A percentile compares a stretch with the other conserved stretches of the same genome.
These are phyloP conservation scores for Articulospora tetracladia DNA, from an alignment of 495 filamentous ascomycete genomes.

Conservation along the genomic window DNA sequence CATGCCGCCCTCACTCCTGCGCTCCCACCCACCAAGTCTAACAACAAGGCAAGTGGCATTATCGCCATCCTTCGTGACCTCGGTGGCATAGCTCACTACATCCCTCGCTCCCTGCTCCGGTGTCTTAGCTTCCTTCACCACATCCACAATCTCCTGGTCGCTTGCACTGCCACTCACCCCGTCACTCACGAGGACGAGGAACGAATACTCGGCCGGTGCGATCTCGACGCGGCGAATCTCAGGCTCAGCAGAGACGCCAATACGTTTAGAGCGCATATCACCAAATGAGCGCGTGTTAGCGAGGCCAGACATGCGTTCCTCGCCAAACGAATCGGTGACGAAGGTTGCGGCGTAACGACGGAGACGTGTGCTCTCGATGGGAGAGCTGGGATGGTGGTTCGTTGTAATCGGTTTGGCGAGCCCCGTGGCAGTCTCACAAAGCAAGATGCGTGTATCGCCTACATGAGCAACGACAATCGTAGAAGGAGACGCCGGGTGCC, in stretches of 20 bases:
- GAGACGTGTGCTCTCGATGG: slow-evolving; percentile 75
- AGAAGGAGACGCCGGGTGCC: slow-evolving; percentile 81
- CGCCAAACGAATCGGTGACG: slow-evolving; percentile 93
- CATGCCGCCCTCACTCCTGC: slow-evolving; percentile 79
- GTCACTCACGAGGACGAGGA: slow-evolving; percentile 83
- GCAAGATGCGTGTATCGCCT: slow-evolving; percentile 85
- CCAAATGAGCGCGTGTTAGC: slow-evolving; percentile 94
- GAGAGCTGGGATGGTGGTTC: slow-evolving; percentile 86
- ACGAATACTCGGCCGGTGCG: slow-evolving; percentile 75
- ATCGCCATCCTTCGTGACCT: slow-evolving; percentile 77
- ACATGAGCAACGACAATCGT: slow-evolving; percentile 87
- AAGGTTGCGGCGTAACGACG: slow-evolving; percentile 83
- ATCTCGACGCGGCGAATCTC: slow-evolving; percentile 75
- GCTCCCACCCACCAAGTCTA: slow-evolving; percentile 91
- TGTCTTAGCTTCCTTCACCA: slow-evolving; percentile 88
- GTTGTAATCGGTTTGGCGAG: slow-evolving; percentile 74
- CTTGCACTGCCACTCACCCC: slow-evolving; percentile 76
- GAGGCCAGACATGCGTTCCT: slow-evolving; percentile 89
- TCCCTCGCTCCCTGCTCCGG: slow-evolving; percentile 78
- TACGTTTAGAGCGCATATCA: slow-evolving; percentile 83
- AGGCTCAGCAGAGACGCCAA: slow-evolving; percentile 91
- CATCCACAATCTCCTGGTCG: slow-evolving; percentile 94
- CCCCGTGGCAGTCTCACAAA: slow-evolving; percentile 78
- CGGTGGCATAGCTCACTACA: slow-evolving; percentile 82
- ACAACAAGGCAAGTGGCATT: slow-evolving; percentile 96